phyloP scores from a whole-genome alignment of 768 basidiomycete species.

The Termitomyces sp. region DNA sequence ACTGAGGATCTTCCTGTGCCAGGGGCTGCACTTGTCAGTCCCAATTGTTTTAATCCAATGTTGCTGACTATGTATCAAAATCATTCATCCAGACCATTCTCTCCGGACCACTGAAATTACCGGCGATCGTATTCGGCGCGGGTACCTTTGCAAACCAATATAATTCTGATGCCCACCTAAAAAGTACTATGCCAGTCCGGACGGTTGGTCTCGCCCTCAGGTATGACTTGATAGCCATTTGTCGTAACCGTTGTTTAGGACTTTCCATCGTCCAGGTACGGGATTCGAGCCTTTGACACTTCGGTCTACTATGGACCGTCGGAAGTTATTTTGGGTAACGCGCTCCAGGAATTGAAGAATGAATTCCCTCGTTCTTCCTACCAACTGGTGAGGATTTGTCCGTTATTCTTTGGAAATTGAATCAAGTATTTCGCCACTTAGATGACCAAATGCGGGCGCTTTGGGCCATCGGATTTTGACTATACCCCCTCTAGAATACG shows the following conservation, averaged over 20 bases:
- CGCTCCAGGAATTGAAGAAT: conserved; percentile 49
- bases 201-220: conserved; percentile 73
- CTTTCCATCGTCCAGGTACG: conserved; percentile 50
- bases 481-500: conserved; percentile 68
- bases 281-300: conserved; percentile 80
- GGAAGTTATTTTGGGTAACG: conserved; percentile 71
- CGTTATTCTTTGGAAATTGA: neutral
- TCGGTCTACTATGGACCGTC: conserved; percentile 78
- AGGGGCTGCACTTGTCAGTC: conserved; percentile 38
- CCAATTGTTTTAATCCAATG: neutral
- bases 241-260: neutral
- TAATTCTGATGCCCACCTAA: conserved; percentile 56
- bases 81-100: conserved; percentile 23
- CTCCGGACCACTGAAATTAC: conserved; percentile 33
- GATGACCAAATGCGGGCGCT: conserved; percentile 88
- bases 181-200: conserved; percentile 55
- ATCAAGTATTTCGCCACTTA: conserved; percentile 19
- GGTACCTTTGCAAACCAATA: conserved; percentile 68
- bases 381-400: conserved; percentile 48
- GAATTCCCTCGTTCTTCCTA: conserved; percentile 82
- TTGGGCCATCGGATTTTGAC: conserved; percentile 65
- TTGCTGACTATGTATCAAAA: neutral
- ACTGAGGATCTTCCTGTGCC: conserved; percentile 33
- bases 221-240: conserved; percentile 33
- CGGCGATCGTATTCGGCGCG: conserved; percentile 65